phyloP scores from a whole-genome alignment of 192 early-diverging fungal genomes.

The Dispira simplex region DNA sequence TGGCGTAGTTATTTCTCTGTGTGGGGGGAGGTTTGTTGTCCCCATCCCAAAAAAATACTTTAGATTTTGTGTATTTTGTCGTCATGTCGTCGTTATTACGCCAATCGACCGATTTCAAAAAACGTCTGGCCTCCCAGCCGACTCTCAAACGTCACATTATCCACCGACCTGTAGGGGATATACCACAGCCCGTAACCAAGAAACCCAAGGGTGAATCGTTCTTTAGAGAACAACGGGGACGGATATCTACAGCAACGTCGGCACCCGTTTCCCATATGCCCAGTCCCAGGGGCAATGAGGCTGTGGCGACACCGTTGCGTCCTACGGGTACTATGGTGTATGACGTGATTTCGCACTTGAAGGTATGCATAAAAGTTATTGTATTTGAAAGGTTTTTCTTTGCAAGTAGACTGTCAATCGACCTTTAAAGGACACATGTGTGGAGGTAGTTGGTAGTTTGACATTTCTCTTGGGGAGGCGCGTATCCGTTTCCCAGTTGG shows the following conservation, averaged over 20 bases:
- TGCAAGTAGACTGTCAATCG: not conserved
- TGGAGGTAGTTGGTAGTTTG: not conserved
- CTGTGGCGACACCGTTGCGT: conserved; percentile 14
- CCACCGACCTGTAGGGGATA: conserved; percentile 12
- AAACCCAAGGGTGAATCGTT: conserved; percentile 20
- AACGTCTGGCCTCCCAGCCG: conserved; percentile 32
- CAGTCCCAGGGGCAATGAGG: not conserved
- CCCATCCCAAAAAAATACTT: no score
- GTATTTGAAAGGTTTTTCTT: not conserved
- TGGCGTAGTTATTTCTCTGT: no score
- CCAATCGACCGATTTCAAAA: conserved; percentile 22
- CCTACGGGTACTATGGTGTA: conserved; percentile 37
- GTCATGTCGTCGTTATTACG: conserved; percentile 10
- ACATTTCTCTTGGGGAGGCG: no score
- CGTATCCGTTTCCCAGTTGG: not conserved
- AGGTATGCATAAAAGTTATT: conserved; percentile 16
- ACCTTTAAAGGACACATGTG: not conserved
- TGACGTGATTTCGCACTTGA: conserved; percentile 35
- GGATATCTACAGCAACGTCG: conserved; percentile 17
- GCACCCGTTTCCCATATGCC: not conserved
- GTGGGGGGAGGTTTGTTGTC: no score
- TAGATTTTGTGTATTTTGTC: not conserved
- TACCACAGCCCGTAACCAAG: conserved; percentile 14
- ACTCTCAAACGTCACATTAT: conserved; percentile 20
- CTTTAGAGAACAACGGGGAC: conserved; percentile 16